phyloP scores from a whole-genome alignment of 2,329 filamentous ascomycete genomes.

The Chrysoporthe austroafricana region DNA sequence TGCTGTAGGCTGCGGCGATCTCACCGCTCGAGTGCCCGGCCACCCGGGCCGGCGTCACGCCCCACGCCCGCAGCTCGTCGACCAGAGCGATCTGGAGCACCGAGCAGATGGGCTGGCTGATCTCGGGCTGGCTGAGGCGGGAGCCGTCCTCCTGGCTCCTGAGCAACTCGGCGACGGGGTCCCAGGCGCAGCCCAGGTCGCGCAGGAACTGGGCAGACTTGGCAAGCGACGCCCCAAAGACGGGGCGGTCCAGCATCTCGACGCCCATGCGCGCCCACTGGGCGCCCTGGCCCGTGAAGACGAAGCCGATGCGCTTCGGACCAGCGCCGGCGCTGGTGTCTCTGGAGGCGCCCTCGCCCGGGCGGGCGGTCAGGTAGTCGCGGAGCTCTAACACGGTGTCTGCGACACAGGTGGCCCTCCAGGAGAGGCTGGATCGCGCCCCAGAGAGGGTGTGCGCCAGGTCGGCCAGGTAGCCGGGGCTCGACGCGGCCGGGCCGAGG shows the following conservation, averaged over 20 bases:
- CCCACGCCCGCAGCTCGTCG: constrained; percentile 34
- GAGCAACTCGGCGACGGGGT: too few species aligned
- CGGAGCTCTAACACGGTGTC: constrained; percentile 35
- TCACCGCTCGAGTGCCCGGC: constrained; percentile 35
- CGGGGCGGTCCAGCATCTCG: background rate
- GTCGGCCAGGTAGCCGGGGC: too few species aligned
- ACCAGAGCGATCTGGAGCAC: constrained; percentile 43
- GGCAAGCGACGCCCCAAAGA: too few species aligned
- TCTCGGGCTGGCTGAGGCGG: constrained; percentile 29
- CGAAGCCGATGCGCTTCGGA: constrained; percentile 27
- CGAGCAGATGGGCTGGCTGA: constrained; percentile 38
- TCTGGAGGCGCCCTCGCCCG: constrained; percentile 3
- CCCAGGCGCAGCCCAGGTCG: too few species aligned
- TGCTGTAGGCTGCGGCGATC: constrained; percentile 32
- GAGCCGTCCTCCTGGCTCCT: too few species aligned
- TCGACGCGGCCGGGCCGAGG: too few species aligned
- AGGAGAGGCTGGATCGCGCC: too few species aligned
- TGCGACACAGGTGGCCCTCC: too few species aligned
- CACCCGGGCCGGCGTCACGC: constrained; percentile 30
- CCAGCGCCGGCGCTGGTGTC: constrained; percentile 7
- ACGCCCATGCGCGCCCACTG: constrained; percentile 39
- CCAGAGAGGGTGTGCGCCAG: too few species aligned
- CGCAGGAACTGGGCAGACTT: too few species aligned
- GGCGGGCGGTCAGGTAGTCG: constrained; percentile 9
- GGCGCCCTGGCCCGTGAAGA: constrained; percentile 42